These are phyloP conservation scores for Penicillium carneum DNA, from an alignment of 2,329 filamentous ascomycete genomes.

Conservation along the genomic window DNA sequence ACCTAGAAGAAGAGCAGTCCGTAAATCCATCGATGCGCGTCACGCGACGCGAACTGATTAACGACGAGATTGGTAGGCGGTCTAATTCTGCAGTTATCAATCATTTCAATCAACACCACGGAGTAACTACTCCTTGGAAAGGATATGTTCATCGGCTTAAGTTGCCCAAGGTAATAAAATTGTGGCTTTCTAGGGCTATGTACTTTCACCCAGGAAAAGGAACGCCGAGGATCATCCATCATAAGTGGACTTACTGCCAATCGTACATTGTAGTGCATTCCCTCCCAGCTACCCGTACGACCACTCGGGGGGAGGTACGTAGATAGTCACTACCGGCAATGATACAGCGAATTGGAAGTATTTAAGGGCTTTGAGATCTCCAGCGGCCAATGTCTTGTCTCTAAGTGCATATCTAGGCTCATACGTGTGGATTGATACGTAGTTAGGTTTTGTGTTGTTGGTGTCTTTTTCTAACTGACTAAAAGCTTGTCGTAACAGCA, in stretches of 20 bases:
- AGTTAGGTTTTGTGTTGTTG: constrained; percentile 20
- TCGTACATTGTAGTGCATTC: no score
- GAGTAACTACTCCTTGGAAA: no score
- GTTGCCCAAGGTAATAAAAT: no score
- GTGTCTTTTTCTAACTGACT: constrained; percentile 48
- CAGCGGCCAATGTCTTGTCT: constrained; percentile 10
- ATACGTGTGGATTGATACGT: constrained; percentile 8
- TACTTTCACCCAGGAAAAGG: no score
- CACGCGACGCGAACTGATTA: constrained; percentile 42
- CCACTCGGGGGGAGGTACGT: no score
- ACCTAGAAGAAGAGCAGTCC: constrained; percentile 11
- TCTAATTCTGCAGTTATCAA: not conserved
- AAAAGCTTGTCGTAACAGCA: constrained; percentile 52
- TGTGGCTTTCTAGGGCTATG: no score
- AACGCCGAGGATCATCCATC: no score
- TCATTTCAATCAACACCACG: no score
- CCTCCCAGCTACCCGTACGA: no score
- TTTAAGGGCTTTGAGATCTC: constrained; percentile 24
- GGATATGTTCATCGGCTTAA: no score
- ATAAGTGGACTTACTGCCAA: no score
- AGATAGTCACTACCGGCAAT: no score
- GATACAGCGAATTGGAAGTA: constrained; percentile 27
- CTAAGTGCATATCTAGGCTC: constrained; percentile 12
- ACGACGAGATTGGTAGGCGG: constrained; percentile 17
- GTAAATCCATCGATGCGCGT: constrained; percentile 20